These are phyloP conservation scores for Pelargonium citronellum DNA, from an alignment of 441 rosid genomes.

Conservation along the genomic window DNA sequence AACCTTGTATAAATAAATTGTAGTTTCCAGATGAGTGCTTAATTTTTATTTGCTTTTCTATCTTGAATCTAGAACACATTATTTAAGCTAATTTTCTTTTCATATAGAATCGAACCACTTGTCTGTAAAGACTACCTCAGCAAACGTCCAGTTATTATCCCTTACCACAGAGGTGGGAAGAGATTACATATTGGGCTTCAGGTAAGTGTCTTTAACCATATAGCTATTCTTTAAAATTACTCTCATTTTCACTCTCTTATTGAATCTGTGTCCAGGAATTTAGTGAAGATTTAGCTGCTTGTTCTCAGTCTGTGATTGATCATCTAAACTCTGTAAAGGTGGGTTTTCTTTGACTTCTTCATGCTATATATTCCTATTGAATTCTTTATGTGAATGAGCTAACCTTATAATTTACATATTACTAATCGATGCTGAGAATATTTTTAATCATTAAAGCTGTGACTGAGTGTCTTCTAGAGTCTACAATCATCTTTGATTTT, in stretches of 20 bases:
- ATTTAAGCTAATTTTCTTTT: constrained; percentile 22
- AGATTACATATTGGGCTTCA: constrained; percentile 89
- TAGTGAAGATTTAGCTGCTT: constrained; percentile 68
- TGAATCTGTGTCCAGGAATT: constrained; percentile 49
- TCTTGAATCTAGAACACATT: constrained; percentile 8
- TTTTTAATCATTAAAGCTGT: background rate
- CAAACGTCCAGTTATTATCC: constrained; percentile 77
- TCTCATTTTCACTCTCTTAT: background rate
- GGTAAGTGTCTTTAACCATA: constrained; percentile 33
- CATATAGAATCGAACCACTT: constrained; percentile 77
- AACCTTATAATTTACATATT: constrained; percentile 4
- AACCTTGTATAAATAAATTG: background rate
- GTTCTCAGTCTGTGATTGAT: constrained; percentile 60
- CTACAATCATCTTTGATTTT: no score
- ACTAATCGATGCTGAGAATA: background rate
- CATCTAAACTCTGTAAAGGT: constrained; percentile 57
- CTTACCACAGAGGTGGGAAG: constrained; percentile 96
- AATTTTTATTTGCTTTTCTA: constrained; percentile 7
- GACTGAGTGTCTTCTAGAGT: background rate
- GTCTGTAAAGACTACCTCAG: constrained; percentile 72
- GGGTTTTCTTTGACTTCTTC: constrained; percentile 18
- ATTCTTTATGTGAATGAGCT: background rate
- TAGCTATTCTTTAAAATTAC: constrained; percentile 6
- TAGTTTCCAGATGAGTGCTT: background rate
- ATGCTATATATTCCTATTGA: constrained; percentile 12